Base-by-base conservation (phyloP, 768 basidiomycete species). In the Tricholoma furcatifolium region DNA sequence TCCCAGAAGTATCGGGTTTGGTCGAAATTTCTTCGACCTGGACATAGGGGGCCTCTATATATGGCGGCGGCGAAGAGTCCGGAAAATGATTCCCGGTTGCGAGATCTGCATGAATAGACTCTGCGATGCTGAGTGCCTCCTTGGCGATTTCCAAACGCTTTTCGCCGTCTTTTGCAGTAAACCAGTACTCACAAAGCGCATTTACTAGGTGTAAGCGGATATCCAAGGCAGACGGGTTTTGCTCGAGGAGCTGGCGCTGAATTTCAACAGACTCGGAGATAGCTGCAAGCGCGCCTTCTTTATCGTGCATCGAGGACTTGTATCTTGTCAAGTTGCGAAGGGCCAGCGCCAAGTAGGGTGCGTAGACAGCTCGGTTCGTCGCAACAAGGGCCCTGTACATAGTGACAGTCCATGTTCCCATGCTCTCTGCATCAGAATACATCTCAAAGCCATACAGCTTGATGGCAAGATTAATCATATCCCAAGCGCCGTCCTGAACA, bases 401-500 rank as follows among this genome's bases (percentile, higher is more conserved):
- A 15, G 51, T 51, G n/a, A 47, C 58, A 6, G 58, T 59, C 58
- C 58, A 59, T 11, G 11, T 40, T 6, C 54, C 55, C 36, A 59
- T 59, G 1, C 47, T 43, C 31, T 49, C 42, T 20, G 58, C 58
- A 40, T 59, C 54, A 7, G 55, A 53, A 50, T 56, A 52, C 58
- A 59, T 59, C 27, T 56, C 55, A 10, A 59, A 55, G 21, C 34
- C 43, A 21, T 56, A 38, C 17, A 59, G 38, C 27, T 32, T 51
- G 40, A 55, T 52, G 9, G 55, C 47, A 24, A 56, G 55, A 32
- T 56, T 53, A 39, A 55, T 47, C 54, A 59, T 59, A 6, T 59
- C 42, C 58, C 54, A 59, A n/a, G 58, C 58, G 24, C 58, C 54
- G 15, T 52, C 47, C 31, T 59, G 58, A 9, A 59, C 21, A 8